These are phyloP conservation scores for Ogataea siamensis DNA, from an alignment of 805 yeast genomes.

Conservation along the genomic window DNA sequence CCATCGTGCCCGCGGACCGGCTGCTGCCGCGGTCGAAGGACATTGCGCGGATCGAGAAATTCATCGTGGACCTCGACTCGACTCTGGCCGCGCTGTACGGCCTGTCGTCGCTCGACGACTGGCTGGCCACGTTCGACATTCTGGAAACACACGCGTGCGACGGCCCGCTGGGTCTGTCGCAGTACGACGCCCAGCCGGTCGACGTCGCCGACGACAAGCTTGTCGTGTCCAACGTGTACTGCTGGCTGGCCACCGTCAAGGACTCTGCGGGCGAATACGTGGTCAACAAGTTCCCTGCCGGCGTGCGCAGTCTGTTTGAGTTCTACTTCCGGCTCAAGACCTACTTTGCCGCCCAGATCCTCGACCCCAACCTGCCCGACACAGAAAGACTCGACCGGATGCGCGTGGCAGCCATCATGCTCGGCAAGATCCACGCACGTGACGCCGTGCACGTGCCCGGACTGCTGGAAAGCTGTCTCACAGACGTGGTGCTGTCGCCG, in stretches of 20 bases:
- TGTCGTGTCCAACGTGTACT: constrained; percentile 63
- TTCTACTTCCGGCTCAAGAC: constrained; percentile 65
- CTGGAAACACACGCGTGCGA: constrained; percentile 68
- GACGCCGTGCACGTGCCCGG: constrained; percentile 67
- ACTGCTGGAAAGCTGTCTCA: constrained; percentile 76
- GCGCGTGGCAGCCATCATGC: constrained; percentile 62
- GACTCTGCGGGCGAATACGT: constrained; percentile 34
- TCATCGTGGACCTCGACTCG: constrained; percentile 62
- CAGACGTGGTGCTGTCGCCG: constrained; percentile 73
- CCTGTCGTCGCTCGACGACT: constrained; percentile 62
- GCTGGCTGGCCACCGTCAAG: constrained; percentile 61
- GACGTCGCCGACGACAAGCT: constrained; percentile 52
- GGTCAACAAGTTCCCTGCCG: constrained; percentile 58
- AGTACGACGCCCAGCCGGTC: constrained; percentile 43
- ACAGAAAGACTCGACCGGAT: constrained; percentile 66
- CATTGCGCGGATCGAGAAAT: constrained; percentile 51
- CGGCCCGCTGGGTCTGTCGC: constrained; percentile 54
- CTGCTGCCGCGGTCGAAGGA: constrained; percentile 35
- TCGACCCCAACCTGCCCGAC: constrained; percentile 55
- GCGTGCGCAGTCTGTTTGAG: constrained; percentile 62
- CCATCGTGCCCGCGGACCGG: constrained; percentile 37
- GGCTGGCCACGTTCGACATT: constrained; percentile 73
- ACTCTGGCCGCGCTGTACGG: constrained; percentile 56
- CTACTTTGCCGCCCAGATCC: constrained; percentile 61
- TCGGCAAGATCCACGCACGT: constrained; percentile 63